Percentiles rank a stretch among this genome's conserved stretches.
Evolutionary conservation across 2,329 filamentous ascomycete genomes (phyloP).

Genomic region (Aureobasidium lini): DNA sequence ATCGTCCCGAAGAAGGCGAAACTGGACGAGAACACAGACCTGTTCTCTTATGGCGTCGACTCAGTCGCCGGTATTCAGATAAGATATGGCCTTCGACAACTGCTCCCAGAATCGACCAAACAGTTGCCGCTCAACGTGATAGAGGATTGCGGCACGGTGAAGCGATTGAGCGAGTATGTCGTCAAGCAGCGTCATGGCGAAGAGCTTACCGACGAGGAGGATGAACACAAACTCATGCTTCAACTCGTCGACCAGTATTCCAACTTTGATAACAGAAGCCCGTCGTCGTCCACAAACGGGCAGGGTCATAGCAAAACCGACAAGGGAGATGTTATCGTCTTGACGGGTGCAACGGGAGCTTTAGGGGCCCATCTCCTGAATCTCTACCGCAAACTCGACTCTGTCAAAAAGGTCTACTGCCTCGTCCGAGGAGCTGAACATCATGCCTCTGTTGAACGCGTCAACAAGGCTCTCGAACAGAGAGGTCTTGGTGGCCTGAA

Average conservation of each 20-base stretch:
- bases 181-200: constrained; percentile 33
- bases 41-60: constrained; percentile 54
- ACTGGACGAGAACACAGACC: constrained; percentile 37
- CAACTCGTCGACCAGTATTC: constrained; percentile 43
- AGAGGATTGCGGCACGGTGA: constrained; percentile 52
- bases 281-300: background rate
- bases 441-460: constrained; percentile 36
- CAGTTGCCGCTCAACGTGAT: constrained; percentile 50
- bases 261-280: constrained; percentile 28
- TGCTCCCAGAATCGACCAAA: constrained; percentile 29
- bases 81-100: constrained; percentile 29
- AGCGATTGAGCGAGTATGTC: constrained; percentile 33
- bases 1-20: constrained; percentile 17
- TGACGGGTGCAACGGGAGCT: constrained; percentile 46
- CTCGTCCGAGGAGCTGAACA: constrained; percentile 44
- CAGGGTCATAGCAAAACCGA: constrained; percentile 16
- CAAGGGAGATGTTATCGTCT: constrained; percentile 25
- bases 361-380: constrained; percentile 46
- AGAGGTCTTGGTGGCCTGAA: constrained; percentile 26
- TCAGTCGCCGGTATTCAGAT: constrained; percentile 52
- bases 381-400: constrained; percentile 32
- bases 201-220: constrained; percentile 18
- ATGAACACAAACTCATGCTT: constrained; percentile 37
- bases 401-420: constrained; percentile 46
- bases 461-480: constrained; percentile 39